These are phyloP conservation scores for Annulohypoxylon truncatum DNA, from an alignment of 2,329 filamentous ascomycete genomes.

Conservation along the genomic window DNA sequence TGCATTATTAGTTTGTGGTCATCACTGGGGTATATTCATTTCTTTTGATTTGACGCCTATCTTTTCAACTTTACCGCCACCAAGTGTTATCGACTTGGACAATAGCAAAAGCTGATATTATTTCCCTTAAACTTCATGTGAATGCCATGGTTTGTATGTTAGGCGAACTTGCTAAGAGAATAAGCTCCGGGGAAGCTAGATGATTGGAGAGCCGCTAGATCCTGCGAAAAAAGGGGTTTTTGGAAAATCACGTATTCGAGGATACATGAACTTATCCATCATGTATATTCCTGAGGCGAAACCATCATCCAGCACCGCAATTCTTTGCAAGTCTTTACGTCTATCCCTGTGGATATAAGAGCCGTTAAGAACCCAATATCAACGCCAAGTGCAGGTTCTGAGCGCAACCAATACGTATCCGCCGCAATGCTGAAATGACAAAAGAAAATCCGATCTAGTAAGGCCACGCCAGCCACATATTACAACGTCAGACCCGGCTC, in stretches of 20 bases:
- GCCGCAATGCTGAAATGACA: constrained; percentile 37
- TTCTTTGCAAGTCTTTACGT: constrained; percentile 29
- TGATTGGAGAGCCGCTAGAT: not conserved
- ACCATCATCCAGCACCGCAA: constrained; percentile 1
- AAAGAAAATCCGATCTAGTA: constrained; percentile 20
- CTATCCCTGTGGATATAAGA: constrained; percentile 28
- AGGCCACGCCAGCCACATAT: constrained; percentile 8
- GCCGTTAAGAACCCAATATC: constrained; percentile 22
- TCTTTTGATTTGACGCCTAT: too few species aligned
- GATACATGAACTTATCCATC: not conserved
- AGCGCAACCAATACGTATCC: constrained; percentile 31
- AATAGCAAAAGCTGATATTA: not conserved
- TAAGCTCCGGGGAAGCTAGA: not conserved
- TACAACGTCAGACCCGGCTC: constrained; percentile 1
- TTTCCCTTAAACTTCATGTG: not conserved
- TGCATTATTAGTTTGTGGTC: too few species aligned
- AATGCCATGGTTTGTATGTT: not conserved
- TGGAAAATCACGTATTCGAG: not conserved
- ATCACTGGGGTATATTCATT: too few species aligned
- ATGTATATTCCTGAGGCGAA: constrained; percentile 16
- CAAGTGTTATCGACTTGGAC: too few species aligned
- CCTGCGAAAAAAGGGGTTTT: not conserved
- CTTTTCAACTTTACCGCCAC: too few species aligned
- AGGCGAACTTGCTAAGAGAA: not conserved
- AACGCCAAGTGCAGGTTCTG: constrained; percentile 30